phyloP scores from a whole-genome alignment of 805 yeast genomes.

The Ogataea pini region DNA sequence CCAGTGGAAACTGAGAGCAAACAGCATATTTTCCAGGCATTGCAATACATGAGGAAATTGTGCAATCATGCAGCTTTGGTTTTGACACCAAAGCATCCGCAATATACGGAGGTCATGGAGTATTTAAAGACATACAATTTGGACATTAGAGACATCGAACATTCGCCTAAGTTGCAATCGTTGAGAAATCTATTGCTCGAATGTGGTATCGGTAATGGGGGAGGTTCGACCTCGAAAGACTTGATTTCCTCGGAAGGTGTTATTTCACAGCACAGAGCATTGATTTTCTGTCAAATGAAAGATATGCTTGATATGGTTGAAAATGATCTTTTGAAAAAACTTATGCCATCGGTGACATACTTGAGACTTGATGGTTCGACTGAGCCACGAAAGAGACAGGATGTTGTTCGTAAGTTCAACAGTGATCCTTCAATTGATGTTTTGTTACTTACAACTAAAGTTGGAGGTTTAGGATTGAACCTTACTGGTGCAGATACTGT shows the following conservation, averaged over 20 bases:
- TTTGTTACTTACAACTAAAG: slow-evolving; percentile 87
- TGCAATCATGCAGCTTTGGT: slow-evolving; percentile 97
- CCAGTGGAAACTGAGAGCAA: slow-evolving; percentile 47
- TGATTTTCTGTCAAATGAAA: slow-evolving; percentile 93
- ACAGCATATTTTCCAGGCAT: slow-evolving; percentile 94
- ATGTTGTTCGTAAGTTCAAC: slow-evolving; percentile 87
- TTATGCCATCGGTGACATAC: slow-evolving; percentile 88
- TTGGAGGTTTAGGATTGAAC: slow-evolving; percentile 97
- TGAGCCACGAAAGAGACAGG: slow-evolving; percentile 89
- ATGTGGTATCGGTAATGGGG: slow-evolving; percentile 79
- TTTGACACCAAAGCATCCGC: slow-evolving; percentile 79
- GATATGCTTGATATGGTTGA: slow-evolving; percentile 98
- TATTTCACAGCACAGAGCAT: slow-evolving; percentile 92
- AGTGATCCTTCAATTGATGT: slow-evolving; percentile 97
- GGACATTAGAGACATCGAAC: slow-evolving; percentile 68
- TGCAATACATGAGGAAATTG: slow-evolving; percentile 94
- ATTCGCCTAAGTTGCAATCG: slow-evolving; percentile 89
- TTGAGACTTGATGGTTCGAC: slow-evolving; percentile 94
- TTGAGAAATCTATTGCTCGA: slow-evolving; percentile 77
- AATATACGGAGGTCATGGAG: slow-evolving; percentile 62
- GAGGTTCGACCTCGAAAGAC: slow-evolving; percentile 18
- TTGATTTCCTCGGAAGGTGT: slow-evolving; percentile 44
- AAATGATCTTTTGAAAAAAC: slow-evolving; percentile 75
- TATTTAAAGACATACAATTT: slow-evolving; percentile 60
- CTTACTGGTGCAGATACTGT: slow-evolving; percentile 99